These are phyloP conservation scores for Simplicillium aogashimaense DNA, from an alignment of 2,329 filamentous ascomycete species.

Conservation along the genomic window DNA sequence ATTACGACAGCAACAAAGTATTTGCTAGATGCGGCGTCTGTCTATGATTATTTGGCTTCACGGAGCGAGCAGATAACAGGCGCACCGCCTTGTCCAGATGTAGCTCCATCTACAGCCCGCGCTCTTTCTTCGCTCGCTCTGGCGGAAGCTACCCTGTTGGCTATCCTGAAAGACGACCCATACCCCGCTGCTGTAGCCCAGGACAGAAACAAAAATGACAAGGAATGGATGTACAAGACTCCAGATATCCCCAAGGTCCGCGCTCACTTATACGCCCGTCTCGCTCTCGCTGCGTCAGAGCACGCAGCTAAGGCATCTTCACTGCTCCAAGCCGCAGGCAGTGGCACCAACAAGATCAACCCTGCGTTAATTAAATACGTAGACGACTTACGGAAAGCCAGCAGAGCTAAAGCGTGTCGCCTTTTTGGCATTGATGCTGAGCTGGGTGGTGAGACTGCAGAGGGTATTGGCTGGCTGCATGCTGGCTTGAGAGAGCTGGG, in stretches of 20 bases:
- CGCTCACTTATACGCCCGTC: conserved; percentile 74
- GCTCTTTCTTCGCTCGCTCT: conserved; percentile 59
- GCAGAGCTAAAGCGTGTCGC: conserved; percentile 75
- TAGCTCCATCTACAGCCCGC: conserved; percentile 40
- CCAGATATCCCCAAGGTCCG: conserved; percentile 83
- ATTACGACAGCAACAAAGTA: conserved; percentile 67
- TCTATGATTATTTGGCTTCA: conserved; percentile 62
- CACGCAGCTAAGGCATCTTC: conserved; percentile 67
- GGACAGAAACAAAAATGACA: conserved; percentile 70
- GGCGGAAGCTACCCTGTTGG: conserved; percentile 82
- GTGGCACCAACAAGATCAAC: conserved; percentile 42
- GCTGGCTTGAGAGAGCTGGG: conserved; percentile 70
- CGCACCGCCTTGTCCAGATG: conserved; percentile 39
- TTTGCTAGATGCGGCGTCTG: conserved; percentile 66
- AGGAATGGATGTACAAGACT: conserved; percentile 93
- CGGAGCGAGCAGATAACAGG: conserved; percentile 36
- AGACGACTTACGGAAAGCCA: conserved; percentile 63
- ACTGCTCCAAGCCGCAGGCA: conserved; percentile 30
- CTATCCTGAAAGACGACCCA: conserved; percentile 88
- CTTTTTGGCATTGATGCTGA: conserved; percentile 91
- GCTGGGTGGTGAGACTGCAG: conserved; percentile 67
- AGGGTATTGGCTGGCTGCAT: conserved; percentile 76
- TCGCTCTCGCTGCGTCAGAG: conserved; percentile 81
- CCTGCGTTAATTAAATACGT: conserved; percentile 62
- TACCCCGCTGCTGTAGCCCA: conserved; percentile 78